These are phyloP conservation scores for Trichothecium roseum DNA, from an alignment of 2,329 filamentous ascomycete species.

Conservation along the genomic window DNA sequence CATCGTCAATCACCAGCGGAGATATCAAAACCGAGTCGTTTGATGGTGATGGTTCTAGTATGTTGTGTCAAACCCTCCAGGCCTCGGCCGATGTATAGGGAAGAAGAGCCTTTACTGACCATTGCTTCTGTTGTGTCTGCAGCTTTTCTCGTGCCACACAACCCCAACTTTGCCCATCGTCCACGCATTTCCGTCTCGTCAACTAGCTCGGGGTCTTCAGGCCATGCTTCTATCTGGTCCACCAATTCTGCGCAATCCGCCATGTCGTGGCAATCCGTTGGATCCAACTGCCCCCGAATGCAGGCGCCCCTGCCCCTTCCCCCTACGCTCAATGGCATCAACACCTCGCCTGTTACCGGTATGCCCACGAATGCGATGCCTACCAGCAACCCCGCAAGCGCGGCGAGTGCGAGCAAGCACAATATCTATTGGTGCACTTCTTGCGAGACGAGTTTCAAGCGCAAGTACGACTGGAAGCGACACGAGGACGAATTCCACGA, in stretches of 20 bases:
- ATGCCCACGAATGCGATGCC: constrained; percentile 12
- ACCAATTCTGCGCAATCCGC: constrained; percentile 29
- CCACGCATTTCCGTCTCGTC: constrained; percentile 38
- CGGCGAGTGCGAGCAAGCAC: constrained; percentile 20
- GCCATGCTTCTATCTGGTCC: constrained; percentile 34
- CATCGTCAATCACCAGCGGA: no score
- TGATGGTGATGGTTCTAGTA: no score
- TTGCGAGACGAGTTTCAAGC: constrained; percentile 55
- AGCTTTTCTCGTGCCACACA: constrained; percentile 19
- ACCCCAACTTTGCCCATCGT: constrained; percentile 27
- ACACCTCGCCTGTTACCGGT: constrained; percentile 10
- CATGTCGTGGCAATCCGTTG: constrained; percentile 5
- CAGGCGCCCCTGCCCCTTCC: constrained; percentile 26
- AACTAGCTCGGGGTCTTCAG: constrained; percentile 37
- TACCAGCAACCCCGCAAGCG: constrained; percentile 10
- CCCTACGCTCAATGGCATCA: constrained; percentile 13
- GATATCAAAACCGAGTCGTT: no score
- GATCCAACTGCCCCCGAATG: constrained; percentile 19
- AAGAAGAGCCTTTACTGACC: no score
- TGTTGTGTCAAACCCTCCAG: no score
- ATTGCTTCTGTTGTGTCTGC: neutral
- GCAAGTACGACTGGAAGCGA: constrained; percentile 60
- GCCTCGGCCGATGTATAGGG: no score
- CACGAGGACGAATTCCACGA: constrained; percentile 63
- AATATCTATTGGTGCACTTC: constrained; percentile 48